Conservation (phyloP, 2,329 filamentous ascomycete genomes). For the Alternaria conjuncta region DNA sequence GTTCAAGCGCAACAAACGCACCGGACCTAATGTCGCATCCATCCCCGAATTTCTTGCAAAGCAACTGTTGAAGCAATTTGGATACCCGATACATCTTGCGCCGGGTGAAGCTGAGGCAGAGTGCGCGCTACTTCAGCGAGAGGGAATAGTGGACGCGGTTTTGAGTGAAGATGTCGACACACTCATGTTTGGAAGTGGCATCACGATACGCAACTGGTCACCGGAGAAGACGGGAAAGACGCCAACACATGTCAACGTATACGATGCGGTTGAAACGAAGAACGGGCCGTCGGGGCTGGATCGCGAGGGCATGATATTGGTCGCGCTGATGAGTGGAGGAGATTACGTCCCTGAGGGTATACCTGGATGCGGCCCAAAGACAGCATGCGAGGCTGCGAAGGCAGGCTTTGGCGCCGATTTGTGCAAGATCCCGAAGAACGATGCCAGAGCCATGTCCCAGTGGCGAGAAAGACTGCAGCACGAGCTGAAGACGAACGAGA, state of each 20-base stretch:
- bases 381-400: conserved; percentile 86
- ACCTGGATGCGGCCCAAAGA: conserved; percentile 82
- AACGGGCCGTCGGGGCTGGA: conserved; percentile 69
- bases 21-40: conserved; percentile 67
- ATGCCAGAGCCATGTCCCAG: conserved; percentile 63
- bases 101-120: conserved; percentile 97
- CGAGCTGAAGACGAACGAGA: conserved; percentile 84
- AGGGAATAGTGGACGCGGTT: conserved; percentile 78
- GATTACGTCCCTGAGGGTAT: conserved; percentile 93
- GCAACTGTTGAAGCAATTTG: conserved; percentile 81
- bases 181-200: conserved; percentile 90
- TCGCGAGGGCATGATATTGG: conserved; percentile 87
- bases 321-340: conserved; percentile 93
- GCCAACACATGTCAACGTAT: conserved; percentile 86
- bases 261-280: conserved; percentile 68
- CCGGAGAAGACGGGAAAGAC: conserved; percentile 71
- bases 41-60: conserved; percentile 80
- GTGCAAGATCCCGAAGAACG: conserved; percentile 67
- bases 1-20: conserved; percentile 85
- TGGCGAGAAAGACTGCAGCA: conserved; percentile 78
- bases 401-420: conserved; percentile 84
- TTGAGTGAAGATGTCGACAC: conserved; percentile 97
- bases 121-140: conserved; percentile 82
- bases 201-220: conserved; percentile 83
- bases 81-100: conserved; percentile 82